Evolutionary conservation across 306 rosid genomes (phyloP).

Genomic region (Fagus sylvatica): DNA sequence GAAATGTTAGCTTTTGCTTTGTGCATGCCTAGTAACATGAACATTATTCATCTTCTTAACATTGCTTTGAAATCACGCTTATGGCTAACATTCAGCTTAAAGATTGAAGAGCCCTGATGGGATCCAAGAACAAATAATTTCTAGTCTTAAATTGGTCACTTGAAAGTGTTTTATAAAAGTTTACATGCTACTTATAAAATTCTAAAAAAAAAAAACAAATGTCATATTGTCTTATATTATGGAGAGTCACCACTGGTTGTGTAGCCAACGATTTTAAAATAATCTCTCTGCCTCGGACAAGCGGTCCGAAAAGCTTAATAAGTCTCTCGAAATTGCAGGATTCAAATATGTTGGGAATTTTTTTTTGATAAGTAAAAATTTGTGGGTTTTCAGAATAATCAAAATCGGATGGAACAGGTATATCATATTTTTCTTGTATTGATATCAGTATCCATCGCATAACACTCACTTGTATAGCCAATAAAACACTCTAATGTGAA

Average conservation of each 20-base stretch:
- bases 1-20: neutral
- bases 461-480: neutral
- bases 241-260: neutral
- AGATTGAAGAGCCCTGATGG: too few relatives aligned
- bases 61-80: too few relatives aligned
- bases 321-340: neutral
- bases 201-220: neutral
- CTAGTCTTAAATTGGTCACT: neutral
- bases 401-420: neutral
- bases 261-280: neutral
- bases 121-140: too few relatives aligned
- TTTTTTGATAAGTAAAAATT: neutral
- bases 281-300: neutral
- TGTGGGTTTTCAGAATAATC: neutral
- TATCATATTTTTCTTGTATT: neutral
- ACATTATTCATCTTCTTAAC: neutral
- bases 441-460: neutral
- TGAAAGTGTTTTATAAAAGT: neutral
- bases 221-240: too few relatives aligned
- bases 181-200: neutral
- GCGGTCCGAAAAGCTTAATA: neutral
- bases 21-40: neutral
- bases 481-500: neutral
- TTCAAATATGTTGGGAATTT: neutral
- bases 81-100: neutral